Base-by-base conservation (phyloP, 2,329 filamentous ascomycete species). In the Cryphonectria japonica region DNA sequence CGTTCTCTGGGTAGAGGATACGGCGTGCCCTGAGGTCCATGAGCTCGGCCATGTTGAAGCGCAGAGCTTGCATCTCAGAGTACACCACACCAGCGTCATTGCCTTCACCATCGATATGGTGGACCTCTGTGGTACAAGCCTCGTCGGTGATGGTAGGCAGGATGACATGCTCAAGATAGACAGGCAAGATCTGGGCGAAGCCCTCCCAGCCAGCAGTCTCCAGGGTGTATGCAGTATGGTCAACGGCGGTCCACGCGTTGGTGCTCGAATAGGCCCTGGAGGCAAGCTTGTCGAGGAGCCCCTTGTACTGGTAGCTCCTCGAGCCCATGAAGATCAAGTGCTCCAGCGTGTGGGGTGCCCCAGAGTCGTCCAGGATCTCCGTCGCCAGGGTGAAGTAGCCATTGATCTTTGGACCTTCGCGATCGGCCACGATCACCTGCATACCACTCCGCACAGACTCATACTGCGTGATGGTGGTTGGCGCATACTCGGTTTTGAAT, bases 31-130 rank as follows among this genome's bases (percentile, higher is more conserved):
- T 88, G 70, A 98, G 85, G 74, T 97, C 93, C 88, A 98, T 97
- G 71, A 98, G 88, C 79, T 97, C 94, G 9, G 87, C 85, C 75
- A 92, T 91, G 67, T 89, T 91, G 78, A 97, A 97, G 78, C 98
- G 93, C 2, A 97, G 90, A 34, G 91, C 96, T 82, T 99, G 96
- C 96, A 99, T 99, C 82, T 99, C 96, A 0, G 95, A 98, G 82
- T 99, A 99, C 11, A 99, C 96, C 1, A 98, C 95, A 73, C 94
- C 96, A 59, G 96, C 96, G 86, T 99, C 96, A 74, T 98, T 92
- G 70, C 96, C 96, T 75, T 93, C 90, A 22, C 94, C 95, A 78
- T 99, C 94, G 69, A 99, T 89, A 79, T 99, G 96, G 83, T 97
- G 94, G 1, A 99, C 96, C 80, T 99, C 96, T 2, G 96, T 99